Base-by-base conservation (phyloP, 306 rosid species). In the Gastrolobium bilobum region DNA sequence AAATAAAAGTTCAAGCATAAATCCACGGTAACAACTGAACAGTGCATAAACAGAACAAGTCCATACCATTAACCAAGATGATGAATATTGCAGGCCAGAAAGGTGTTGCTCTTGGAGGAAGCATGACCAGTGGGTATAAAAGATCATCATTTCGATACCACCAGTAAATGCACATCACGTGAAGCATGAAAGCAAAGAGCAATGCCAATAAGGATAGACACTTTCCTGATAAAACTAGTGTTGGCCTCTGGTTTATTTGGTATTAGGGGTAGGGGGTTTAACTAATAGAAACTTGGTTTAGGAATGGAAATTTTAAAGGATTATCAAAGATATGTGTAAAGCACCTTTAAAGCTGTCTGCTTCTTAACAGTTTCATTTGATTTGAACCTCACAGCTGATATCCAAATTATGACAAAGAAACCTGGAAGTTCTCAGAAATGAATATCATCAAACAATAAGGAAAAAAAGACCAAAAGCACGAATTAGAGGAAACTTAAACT, bases 311-410 rank as follows among this genome's bases (percentile, higher is more conserved):
- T 15, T 78, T 71, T 53, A 83, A 57, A 40, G 46, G 73, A 79
- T 29, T 37, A 29, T 34, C n/a, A 50, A 75, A 20, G 53, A 10
- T 67, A 34, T 26, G 54, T 33, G 80, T 20, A 50, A 13, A 71
- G 72, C 53, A 96, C 99, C 98, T 93, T 96, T 58, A 96, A 83
- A 83, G 98, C 89, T 50, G 98, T 96, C 89, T 96, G 99, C 86
- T 88, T 90, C 86, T 86, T 87, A 33, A 96, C 91, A 72, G 91
- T 79, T 83, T 96, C 97, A 77, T 90, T 96, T 13, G 99, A 91
- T 83, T 91, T 91, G 73, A 82, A 89, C 99, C 93, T 87, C 79
- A 96, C 90, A 85, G 92, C 98, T 38, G 96, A 88, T 77, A 93
- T 79, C 92, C 98, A 89, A 75, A 93, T 85, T 62, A 91, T 90